Evolutionary conservation across 805 yeast genomes (phyloP).

Genomic region (Zygosaccharomyces bailii): DNA sequence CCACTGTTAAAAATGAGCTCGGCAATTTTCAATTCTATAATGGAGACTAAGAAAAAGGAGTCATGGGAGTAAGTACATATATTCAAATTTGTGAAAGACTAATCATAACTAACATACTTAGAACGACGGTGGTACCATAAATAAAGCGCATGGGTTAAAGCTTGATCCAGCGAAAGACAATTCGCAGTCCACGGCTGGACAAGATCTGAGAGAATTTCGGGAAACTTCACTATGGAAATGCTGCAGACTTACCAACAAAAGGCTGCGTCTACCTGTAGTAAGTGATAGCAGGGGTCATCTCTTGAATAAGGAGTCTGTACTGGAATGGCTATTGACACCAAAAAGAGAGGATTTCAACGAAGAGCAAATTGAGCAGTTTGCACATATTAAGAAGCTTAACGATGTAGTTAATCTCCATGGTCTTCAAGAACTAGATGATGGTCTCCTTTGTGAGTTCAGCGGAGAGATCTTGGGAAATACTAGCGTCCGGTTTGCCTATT

Average conservation of each 20-base stretch:
- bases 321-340: constrained; percentile 50
- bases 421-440: constrained; percentile 15
- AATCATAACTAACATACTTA: constrained; percentile 16
- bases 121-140: constrained; percentile 75
- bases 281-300: constrained; percentile 67
- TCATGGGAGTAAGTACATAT: constrained; percentile 14
- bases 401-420: constrained; percentile 47
- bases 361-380: constrained; percentile 27
- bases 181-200: constrained; percentile 7
- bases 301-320: constrained; percentile 58
- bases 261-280: constrained; percentile 51
- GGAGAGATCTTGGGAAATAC: constrained; percentile 37
- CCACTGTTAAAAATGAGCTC: background rate
- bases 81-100: background rate
- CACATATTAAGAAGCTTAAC: constrained; percentile 39
- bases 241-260: constrained; percentile 47
- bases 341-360: constrained; percentile 26
- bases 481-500: constrained; percentile 42
- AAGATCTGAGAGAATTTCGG: constrained; percentile 22
- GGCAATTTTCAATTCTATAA: background rate
- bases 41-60: too few relatives aligned
- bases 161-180: constrained; percentile 15
- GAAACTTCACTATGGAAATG: constrained; percentile 40
- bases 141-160: constrained; percentile 48
- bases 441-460: constrained; percentile 24